Conservation (phyloP, 2,329 filamentous ascomycete species). For the Paecilomyces fulvus region DNA sequence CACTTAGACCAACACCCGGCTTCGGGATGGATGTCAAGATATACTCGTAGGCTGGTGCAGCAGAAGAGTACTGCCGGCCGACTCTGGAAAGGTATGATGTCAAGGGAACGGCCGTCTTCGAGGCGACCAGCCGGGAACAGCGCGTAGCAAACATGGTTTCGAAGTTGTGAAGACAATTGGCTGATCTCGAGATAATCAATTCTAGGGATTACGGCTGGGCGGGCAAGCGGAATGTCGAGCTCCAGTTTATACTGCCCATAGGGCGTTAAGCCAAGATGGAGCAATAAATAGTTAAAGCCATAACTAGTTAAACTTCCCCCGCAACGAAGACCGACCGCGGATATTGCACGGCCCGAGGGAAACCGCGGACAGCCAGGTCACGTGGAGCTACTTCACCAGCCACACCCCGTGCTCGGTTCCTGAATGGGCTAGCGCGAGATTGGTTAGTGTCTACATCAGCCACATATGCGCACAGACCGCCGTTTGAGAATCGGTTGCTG, state of each 20-base stretch:
- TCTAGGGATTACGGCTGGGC: not conserved
- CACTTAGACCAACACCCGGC: conserved; percentile 86
- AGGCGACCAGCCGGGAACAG: conserved; percentile 53
- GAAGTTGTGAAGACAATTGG: not conserved
- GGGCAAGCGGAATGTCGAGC: not conserved
- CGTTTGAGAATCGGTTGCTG: not conserved
- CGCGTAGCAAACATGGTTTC: conserved; percentile 35
- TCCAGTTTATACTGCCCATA: not conserved
- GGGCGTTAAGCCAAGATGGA: not conserved
- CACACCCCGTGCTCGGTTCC: not conserved
- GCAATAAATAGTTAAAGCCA: no score
- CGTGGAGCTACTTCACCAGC: not conserved
- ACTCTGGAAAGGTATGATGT: conserved; percentile 26
- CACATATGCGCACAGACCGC: not conserved
- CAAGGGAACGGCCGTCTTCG: conserved; percentile 38
- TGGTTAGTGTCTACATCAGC: not conserved
- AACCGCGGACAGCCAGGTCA: conserved; percentile 6
- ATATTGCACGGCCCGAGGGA: conserved; percentile 2
- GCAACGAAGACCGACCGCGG: not conserved
- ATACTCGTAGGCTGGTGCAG: conserved; percentile 59
- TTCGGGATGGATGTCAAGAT: conserved; percentile 74
- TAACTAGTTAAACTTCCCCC: no score
- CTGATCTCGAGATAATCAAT: not conserved
- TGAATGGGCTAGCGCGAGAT: not conserved
- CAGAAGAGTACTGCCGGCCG: conserved; percentile 33